phyloP scores from a whole-genome alignment of 495 filamentous ascomycete species.

The Trichoderma virens region DNA sequence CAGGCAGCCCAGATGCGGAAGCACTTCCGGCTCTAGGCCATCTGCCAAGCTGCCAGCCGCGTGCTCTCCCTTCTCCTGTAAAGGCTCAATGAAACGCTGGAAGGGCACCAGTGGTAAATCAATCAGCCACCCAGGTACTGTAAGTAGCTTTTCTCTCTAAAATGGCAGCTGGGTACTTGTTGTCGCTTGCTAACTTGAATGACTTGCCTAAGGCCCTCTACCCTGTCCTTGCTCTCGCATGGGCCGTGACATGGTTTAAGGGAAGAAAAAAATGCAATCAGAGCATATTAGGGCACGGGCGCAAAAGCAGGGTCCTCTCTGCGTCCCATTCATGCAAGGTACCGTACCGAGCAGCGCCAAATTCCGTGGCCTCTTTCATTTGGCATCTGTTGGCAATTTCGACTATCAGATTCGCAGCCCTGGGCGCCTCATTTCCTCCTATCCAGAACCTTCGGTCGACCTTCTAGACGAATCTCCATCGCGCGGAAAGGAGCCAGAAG shows the following conservation, averaged over 20 bases:
- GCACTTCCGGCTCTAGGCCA: not conserved
- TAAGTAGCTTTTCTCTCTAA: not conserved
- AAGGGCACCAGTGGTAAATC: not conserved
- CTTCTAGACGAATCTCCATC: not conserved
- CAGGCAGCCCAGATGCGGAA: not conserved
- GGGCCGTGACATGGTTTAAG: not conserved
- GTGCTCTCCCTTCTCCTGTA: not conserved
- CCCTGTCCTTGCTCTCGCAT: too few relatives aligned
- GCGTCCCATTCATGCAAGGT: slow-evolving; percentile 5
- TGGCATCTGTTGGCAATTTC: not conserved
- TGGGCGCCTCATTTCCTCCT: not conserved
- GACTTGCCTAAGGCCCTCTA: too few relatives aligned
- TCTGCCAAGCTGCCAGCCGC: slow-evolving; percentile 1
- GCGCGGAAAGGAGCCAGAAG: not conserved
- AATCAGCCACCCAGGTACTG: not conserved
- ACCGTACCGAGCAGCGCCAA: not conserved
- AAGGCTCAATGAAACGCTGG: not conserved
- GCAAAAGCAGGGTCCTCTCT: not conserved
- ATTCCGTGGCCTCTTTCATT: not conserved
- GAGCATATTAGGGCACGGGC: not conserved
- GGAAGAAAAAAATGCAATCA: not conserved
- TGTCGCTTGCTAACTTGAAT: too few relatives aligned
- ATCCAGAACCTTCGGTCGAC: not conserved
- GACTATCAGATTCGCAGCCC: not conserved
- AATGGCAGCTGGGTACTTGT: not conserved